phyloP scores from a whole-genome alignment of 2,329 filamentous ascomycete genomes.

The Talaromyces piceae region DNA sequence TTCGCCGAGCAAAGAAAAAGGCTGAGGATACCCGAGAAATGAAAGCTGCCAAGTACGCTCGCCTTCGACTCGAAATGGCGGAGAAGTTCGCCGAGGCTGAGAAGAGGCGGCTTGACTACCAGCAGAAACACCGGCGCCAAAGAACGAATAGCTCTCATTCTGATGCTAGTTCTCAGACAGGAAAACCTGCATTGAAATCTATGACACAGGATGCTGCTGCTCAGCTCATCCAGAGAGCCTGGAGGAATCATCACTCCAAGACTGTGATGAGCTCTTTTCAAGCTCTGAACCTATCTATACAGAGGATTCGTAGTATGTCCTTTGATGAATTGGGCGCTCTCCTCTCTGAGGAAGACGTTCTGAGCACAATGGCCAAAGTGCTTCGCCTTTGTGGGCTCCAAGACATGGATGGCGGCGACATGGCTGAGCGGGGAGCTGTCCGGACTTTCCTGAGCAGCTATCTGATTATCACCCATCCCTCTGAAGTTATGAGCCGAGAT shows the following conservation, averaged over 20 bases:
- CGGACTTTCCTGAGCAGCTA: slow-evolving; percentile 58
- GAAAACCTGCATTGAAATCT: slow-evolving; percentile 25
- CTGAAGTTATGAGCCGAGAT: slow-evolving; percentile 52
- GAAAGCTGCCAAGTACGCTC: slow-evolving; percentile 54
- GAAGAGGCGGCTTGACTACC: slow-evolving; percentile 45
- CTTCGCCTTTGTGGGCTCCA: slow-evolving; percentile 51
- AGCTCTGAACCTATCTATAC: slow-evolving; percentile 46
- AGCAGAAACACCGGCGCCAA: slow-evolving; percentile 42
- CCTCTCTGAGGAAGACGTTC: slow-evolving; percentile 48
- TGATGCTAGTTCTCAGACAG: slow-evolving; percentile 37
- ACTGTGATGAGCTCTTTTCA: slow-evolving; percentile 45
- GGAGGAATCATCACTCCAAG: slow-evolving; percentile 46
- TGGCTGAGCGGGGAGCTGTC: slow-evolving; percentile 45
- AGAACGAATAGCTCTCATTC: slow-evolving; percentile 46
- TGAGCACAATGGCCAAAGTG: slow-evolving; percentile 47
- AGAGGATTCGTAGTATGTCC: slow-evolving; percentile 43
- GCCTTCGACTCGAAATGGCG: slow-evolving; percentile 54
- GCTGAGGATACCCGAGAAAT: slow-evolving; percentile 59
- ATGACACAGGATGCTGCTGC: slow-evolving; percentile 48
- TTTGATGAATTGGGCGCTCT: slow-evolving; percentile 55
- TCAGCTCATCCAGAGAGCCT: slow-evolving; percentile 50
- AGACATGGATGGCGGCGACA: slow-evolving; percentile 42
- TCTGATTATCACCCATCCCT: slow-evolving; percentile 55
- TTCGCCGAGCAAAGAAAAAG: slow-evolving; percentile 57
- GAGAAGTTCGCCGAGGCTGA: slow-evolving; percentile 59